Evolutionary conservation across 2,329 filamentous ascomycete species (phyloP).

Genomic region (Colletotrichum aenigma): DNA sequence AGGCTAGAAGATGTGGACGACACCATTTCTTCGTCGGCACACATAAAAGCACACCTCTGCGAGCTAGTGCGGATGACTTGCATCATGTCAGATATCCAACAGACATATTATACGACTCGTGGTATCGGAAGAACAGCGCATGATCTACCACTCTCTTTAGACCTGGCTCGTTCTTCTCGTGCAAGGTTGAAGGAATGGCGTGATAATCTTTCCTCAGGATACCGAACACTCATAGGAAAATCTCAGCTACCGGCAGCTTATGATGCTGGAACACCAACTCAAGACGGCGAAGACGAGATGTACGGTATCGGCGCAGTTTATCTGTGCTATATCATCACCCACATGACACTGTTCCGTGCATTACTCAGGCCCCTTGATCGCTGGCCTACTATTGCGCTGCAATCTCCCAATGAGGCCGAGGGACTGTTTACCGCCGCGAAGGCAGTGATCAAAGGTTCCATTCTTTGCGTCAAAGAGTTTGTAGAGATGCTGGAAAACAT

Average conservation of each 20-base stretch:
- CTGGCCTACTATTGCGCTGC: background rate
- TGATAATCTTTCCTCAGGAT: background rate
- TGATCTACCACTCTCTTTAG: background rate
- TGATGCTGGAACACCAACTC: background rate
- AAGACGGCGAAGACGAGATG: background rate
- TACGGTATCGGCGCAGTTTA: background rate
- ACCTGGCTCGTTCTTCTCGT: background rate
- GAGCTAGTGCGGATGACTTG: background rate
- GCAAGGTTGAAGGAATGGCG: background rate
- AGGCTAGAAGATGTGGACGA: background rate
- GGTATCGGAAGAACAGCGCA: background rate
- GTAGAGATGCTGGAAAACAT: background rate
- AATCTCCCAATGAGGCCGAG: background rate
- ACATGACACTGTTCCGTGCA: background rate
- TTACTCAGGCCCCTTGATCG: background rate
- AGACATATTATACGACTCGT: background rate
- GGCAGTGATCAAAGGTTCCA: background rate
- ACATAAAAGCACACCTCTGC: background rate
- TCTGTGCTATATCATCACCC: background rate
- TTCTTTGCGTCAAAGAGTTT: background rate
- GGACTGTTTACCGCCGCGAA: background rate
- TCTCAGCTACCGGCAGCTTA: fast-evolving
- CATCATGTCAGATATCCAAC: background rate
- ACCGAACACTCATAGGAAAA: background rate
- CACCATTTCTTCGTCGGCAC: background rate